Conservation (phyloP, 1,284 basidiomycete species). For the Trichosporon asahii region DNA sequence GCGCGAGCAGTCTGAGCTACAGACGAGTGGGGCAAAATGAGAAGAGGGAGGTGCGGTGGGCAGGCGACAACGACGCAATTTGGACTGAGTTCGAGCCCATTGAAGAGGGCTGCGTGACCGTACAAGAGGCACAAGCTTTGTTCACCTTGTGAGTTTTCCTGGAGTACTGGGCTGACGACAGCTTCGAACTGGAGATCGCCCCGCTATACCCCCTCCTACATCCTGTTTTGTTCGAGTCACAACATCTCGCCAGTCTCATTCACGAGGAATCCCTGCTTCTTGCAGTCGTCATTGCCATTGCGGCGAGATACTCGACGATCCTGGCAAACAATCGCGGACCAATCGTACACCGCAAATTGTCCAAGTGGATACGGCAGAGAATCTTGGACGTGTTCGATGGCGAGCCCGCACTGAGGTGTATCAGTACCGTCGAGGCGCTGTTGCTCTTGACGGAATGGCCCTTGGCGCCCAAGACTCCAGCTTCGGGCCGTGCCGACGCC, state of each 20-base stretch:
- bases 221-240: neutral
- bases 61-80: neutral
- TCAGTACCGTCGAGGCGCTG: neutral
- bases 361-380: constrained; percentile 15
- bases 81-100: neutral
- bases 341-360: constrained; percentile 8
- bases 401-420: neutral
- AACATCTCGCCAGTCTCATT: neutral
- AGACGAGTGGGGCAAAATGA: neutral
- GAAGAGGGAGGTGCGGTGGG: neutral
- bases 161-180: neutral
- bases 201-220: neutral
- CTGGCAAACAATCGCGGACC: constrained; percentile 10
- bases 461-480: neutral
- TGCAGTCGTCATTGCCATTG: neutral
- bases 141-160: neutral
- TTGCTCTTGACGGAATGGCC: neutral
- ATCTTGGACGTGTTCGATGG: constrained; percentile 16
- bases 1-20: constrained; percentile 15
- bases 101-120: neutral
- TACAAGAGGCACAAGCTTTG: neutral
- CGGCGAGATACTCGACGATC: constrained; percentile 3
- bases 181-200: neutral
- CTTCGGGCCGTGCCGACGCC: neutral
- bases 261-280: neutral